These are phyloP conservation scores for Dunaliella primolecta DNA, from an alignment of 139 green algal species.

Conservation along the genomic window DNA sequence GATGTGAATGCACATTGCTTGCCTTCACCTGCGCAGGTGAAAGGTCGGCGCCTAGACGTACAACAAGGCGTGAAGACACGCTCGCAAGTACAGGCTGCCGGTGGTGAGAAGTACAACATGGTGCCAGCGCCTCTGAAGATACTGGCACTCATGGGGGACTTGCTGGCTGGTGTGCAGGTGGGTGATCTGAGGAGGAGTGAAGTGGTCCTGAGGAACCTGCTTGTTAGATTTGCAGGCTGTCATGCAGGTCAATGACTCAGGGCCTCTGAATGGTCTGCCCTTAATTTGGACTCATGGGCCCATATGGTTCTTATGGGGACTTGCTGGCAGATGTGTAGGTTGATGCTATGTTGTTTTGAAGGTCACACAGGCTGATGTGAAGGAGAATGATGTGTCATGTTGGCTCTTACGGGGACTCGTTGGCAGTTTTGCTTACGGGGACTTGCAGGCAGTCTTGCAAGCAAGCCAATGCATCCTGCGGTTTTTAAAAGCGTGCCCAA, in stretches of 20 bases:
- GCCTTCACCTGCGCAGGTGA: slow-evolving; percentile 24
- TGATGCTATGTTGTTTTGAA: neutral
- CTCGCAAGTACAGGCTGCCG: slow-evolving; percentile 5
- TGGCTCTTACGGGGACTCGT: neutral
- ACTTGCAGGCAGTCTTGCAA: neutral
- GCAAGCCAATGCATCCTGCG: no score
- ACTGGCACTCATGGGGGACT: slow-evolving; percentile 11
- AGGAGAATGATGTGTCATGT: neutral
- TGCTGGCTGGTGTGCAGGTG: slow-evolving; percentile 21
- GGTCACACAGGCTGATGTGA: neutral
- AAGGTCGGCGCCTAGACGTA: slow-evolving; percentile 24
- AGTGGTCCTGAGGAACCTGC: no score
- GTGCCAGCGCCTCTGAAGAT: slow-evolving; percentile 22
- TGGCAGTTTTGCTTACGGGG: neutral
- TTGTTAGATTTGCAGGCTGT: neutral
- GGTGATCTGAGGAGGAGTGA: neutral
- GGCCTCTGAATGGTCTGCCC: neutral
- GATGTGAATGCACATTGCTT: no score
- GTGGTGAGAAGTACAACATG: slow-evolving; percentile 19
- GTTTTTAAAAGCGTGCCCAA: neutral
- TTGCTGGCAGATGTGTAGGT: neutral
- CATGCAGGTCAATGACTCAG: no score
- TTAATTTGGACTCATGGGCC: neutral
- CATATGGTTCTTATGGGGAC: neutral
- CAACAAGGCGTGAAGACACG: slow-evolving; percentile 18